Evolutionary conservation across 2,329 filamentous ascomycete genomes (phyloP), one percentile per base, ranked within the genome.

Genomic region (Phaeosphaeria sp.): DNA sequence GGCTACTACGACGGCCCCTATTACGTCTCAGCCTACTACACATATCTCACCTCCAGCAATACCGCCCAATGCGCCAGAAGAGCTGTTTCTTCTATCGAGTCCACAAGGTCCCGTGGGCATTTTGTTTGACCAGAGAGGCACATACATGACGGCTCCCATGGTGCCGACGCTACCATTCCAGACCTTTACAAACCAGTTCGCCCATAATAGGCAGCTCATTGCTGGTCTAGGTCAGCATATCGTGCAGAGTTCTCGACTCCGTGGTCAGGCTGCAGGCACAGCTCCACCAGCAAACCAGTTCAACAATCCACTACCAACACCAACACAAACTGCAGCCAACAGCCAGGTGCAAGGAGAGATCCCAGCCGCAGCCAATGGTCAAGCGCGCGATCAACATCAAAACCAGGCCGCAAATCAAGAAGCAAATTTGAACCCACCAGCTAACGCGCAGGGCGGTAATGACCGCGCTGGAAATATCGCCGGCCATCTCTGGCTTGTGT

Each of bases 401-500:
- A 52, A 25, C 30, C 52, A 48, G 50, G 27, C 46, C 11, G 60
- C 65, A 39, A 53, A 65, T 23, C 64, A 64, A 42, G 52, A 36
- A 54, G 48, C 60, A 62, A 18, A 50, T 59, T 33, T 55, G 56
- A 11, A 58, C 59, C 10, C 58, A n/a, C 56, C 58, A 22, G 57
- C 47, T 17, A 58, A 62, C 10, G 60, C 62, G 10, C 60, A 59
- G 13, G 61, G 56, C 30, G 64, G 70, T 4, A 64, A 72, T 21
- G 72, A 74, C 43, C 70, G 69, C 2, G 44, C 73, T 7, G 64
- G 52, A 30, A 67, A 70, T 23, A 54, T 74, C 15, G 71, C 66
- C 1, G 69, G 67, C 18, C 81, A 83, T 23, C 62, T 83, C 22
- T 89, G 87, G 87, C 79, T 88, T 2, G 80, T 87, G 22, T 74